These are phyloP conservation scores for Kodamaea fungicola DNA, from an alignment of 1,139 yeast species.

Conservation along the genomic window DNA sequence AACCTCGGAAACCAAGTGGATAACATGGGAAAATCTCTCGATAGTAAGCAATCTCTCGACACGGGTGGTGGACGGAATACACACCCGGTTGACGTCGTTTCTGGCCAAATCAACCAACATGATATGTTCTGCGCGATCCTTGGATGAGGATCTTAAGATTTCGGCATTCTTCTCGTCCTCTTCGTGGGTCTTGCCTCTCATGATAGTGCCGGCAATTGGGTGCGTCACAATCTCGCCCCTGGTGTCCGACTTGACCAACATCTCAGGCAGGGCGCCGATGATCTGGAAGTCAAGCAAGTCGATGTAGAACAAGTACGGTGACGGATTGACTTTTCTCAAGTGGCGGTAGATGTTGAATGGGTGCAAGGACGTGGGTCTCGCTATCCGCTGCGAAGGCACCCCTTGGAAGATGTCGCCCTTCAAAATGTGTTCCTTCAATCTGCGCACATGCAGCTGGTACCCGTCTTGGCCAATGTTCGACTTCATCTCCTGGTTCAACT, in stretches of 20 bases:
- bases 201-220: slow-evolving; percentile 96
- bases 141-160: slow-evolving; percentile 69
- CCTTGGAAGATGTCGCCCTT: slow-evolving; percentile 96
- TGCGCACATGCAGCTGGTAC: slow-evolving; percentile 75
- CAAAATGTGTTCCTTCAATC: slow-evolving; percentile 73
- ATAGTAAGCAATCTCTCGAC: slow-evolving; percentile 88
- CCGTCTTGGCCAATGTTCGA: slow-evolving; percentile 94
- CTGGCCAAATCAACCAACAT: slow-evolving; percentile 98
- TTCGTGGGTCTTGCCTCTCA: slow-evolving; percentile 82
- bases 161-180: slow-evolving; percentile 86
- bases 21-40: slow-evolving; percentile 95
- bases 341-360: slow-evolving; percentile 96
- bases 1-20: slow-evolving; percentile 93
- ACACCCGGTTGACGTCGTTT: slow-evolving; percentile 91
- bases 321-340: slow-evolving; percentile 91
- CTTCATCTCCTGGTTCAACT: slow-evolving; percentile 59
- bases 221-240: slow-evolving; percentile 81
- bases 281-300: slow-evolving; percentile 90
- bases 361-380: slow-evolving; percentile 90
- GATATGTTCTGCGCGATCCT: slow-evolving; percentile 96
- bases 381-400: slow-evolving; percentile 94
- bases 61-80: slow-evolving; percentile 76
- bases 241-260: slow-evolving; percentile 75
- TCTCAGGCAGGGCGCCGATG: slow-evolving; percentile 96
- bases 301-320: slow-evolving; percentile 92